Evolutionary conservation across 2,329 filamentous ascomycete genomes (phyloP), one percentile per base, ranked within the genome.

Genomic region (Epichloe coenophiala): DNA sequence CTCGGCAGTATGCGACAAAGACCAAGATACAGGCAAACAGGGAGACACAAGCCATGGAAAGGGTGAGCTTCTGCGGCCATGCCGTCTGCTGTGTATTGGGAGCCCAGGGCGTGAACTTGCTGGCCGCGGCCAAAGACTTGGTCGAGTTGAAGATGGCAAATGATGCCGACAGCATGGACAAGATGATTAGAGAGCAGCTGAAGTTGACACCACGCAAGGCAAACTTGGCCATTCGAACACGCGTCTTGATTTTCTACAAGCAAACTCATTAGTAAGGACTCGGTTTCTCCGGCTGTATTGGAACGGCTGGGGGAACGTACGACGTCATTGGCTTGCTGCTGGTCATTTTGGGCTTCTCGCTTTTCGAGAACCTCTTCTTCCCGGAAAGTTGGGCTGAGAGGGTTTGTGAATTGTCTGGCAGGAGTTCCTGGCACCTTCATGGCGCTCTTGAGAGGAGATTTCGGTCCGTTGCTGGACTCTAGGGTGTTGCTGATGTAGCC

Each of bases 161-260:
- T 3, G 88, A 88, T n/a, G 88, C 80, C 13, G 86, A 83, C 49
- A 98, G 73, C 80, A 98, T 91, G 55, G 89, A 76, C 52, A 98
- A 78, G 57, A 98, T 88, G 64, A 98, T 96, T 54, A 97, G 76
- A 66, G 87, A 91, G 75, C 93, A 98, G 68, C 88, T 89, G 68
- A 98, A 97, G 76, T 91, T 96, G 70, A 97, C 86, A 51, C 88
- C 85, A 57, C 93, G 85, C n/a, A 98, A 82, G 55, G 95, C 80
- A 60, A 97, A 84, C 73, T 98, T 98, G 59, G 91, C 93, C 68
- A 97, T 76, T 45, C 93, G 83, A 36, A 97, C 90, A 58, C 88
- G 81, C 37, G 84, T 84, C 72, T 96, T 97, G 66, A 95, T 80
- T 84, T 86, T 94, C 91, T 95, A 63, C 45, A 52, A 6, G 50